Conservation (phyloP, 371 early-diverging fungal genomes). For the Mortierella sp. region DNA sequence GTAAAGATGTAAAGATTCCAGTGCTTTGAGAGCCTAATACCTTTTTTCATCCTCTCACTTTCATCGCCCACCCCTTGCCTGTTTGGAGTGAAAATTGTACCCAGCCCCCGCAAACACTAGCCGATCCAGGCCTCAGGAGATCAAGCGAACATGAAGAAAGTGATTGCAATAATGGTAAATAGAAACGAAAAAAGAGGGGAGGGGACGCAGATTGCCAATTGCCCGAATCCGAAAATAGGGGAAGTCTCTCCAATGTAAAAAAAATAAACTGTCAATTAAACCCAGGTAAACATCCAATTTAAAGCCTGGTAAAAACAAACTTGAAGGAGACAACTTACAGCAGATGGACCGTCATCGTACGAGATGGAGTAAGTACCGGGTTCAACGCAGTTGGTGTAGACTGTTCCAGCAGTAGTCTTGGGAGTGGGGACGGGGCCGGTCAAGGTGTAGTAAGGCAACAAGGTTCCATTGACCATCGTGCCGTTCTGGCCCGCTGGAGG, state of each 20-base stretch:
- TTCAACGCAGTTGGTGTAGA: constrained; percentile 48
- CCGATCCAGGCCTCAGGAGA: not conserved
- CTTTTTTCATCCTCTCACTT: not conserved
- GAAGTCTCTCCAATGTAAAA: too few species aligned
- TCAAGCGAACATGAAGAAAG: too few species aligned
- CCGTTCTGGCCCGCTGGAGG: constrained; percentile 31
- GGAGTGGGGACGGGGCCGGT: constrained; percentile 36
- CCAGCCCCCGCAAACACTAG: not conserved
- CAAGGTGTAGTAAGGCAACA: constrained; percentile 50
- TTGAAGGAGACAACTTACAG: constrained; percentile 13
- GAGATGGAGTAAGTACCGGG: constrained; percentile 50
- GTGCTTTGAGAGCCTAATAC: not conserved
- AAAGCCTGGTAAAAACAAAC: constrained; percentile 1
- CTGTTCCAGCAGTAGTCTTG: constrained; percentile 33
- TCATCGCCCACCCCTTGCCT: not conserved
- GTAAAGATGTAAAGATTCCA: not conserved
- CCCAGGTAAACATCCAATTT: not conserved
- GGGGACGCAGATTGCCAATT: not conserved
- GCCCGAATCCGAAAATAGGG: not conserved
- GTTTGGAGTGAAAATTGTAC: not conserved
- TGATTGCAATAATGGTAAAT: not conserved
- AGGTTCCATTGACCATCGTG: constrained; percentile 53
- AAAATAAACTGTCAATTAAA: not conserved
- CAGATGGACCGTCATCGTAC: constrained; percentile 54
- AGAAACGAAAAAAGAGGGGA: not conserved